phyloP scores from a whole-genome alignment of 2,329 filamentous ascomycete species.

The Cryphonectria japonica region DNA sequence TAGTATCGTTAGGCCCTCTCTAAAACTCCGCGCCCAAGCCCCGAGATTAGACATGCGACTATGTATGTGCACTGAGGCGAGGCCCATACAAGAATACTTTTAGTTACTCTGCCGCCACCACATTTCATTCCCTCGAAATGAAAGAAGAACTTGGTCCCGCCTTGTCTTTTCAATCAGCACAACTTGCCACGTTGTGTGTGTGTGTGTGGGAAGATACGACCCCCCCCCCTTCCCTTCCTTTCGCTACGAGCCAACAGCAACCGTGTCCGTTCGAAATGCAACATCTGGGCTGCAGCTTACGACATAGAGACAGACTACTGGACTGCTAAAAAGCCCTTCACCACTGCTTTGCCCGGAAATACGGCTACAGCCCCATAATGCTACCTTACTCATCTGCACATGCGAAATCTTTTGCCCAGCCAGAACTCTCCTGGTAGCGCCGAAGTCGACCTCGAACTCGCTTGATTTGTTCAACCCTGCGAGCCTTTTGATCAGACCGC shows the following conservation, averaged over 20 bases:
- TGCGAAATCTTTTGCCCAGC: neutral
- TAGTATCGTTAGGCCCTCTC: slow-evolving; percentile 4
- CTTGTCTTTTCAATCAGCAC: neutral
- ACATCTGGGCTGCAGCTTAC: neutral
- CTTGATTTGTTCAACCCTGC: neutral
- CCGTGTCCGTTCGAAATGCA: neutral
- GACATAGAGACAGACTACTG: neutral
- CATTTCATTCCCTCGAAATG: neutral
- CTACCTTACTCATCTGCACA: slow-evolving; percentile 4
- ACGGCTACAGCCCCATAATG: neutral
- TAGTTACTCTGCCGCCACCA: neutral
- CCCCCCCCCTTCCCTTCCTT: neutral
- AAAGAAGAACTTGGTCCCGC: neutral
- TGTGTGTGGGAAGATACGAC: neutral
- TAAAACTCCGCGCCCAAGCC: slow-evolving; percentile 6
- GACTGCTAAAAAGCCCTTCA: neutral
- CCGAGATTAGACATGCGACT: slow-evolving; percentile 1
- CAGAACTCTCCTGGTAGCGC: neutral
- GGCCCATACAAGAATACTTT: neutral
- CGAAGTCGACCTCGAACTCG: neutral
- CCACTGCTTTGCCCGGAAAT: neutral
- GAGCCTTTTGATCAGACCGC: neutral
- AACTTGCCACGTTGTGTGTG: neutral
- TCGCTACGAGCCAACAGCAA: neutral
- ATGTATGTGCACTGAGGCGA: neutral